A percentile compares a stretch with the other conserved stretches of the same genome.
Evolutionary conservation across 106 monocot species (phyloP).

Genomic region (Amphibolis antarctica): DNA sequence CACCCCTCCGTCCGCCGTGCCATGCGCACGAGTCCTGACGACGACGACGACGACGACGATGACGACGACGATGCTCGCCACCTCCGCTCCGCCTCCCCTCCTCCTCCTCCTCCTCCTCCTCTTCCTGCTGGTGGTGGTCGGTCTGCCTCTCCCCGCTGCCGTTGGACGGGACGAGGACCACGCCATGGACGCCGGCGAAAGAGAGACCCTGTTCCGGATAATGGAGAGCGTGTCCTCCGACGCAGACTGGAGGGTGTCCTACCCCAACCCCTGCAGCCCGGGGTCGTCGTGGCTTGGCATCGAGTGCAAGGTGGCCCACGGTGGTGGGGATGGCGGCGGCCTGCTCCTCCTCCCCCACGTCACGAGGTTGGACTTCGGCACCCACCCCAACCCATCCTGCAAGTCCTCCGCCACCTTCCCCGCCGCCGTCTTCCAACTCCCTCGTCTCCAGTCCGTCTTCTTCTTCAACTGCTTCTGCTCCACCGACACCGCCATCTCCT

Average conservation of each 20-base stretch:
- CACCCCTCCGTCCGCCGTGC: neutral
- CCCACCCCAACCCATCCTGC: conserved; percentile 51
- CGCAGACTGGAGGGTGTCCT: conserved; percentile 53
- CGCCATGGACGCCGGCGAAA: conserved; percentile 42
- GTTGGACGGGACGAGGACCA: neutral
- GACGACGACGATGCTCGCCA: too few relatives aligned
- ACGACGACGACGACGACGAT: too few relatives aligned
- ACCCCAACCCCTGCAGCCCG: conserved; percentile 57
- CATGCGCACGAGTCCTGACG: neutral
- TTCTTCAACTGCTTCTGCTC: conserved; percentile 70
- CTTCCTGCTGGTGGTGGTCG: too few relatives aligned
- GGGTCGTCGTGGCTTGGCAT: conserved; percentile 67
- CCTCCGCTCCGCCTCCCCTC: neutral
- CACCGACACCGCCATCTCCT: conserved; percentile 27
- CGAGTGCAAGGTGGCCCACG: conserved; percentile 43
- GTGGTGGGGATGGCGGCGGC: too few relatives aligned
- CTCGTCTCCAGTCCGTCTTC: conserved; percentile 62
- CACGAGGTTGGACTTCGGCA: conserved; percentile 61
- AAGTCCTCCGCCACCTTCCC: conserved; percentile 55
- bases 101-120: neutral
- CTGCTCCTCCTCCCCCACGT: conserved; percentile 62
- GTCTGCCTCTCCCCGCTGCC: neutral
- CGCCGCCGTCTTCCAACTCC: conserved; percentile 40
- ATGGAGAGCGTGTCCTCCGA: conserved; percentile 80
- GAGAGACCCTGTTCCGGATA: conserved; percentile 58